Base-by-base conservation (phyloP, 352 stramenopile species). In the Globisporangium apiculatum region DNA sequence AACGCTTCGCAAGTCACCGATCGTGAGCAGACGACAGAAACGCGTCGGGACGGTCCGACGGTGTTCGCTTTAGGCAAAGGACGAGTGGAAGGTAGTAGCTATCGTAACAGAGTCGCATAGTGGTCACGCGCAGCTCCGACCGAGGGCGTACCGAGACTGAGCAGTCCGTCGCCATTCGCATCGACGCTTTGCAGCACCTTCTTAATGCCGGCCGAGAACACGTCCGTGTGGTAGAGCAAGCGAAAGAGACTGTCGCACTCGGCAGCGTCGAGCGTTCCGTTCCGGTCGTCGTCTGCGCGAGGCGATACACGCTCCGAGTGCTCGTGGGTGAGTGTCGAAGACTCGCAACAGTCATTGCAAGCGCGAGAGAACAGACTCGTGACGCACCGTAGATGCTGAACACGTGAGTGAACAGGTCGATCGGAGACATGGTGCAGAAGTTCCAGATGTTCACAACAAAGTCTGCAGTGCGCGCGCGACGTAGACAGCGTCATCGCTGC, bases 391-490 rank as follows among this genome's bases (percentile, higher is more conserved):
- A 82, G n/a, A 86, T 66, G 45, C 59, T 58, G 55, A 82, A 86
- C 1, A 86, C 58, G 37, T 76, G 64, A 0, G 54, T 64, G 40
- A 72, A 64, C 24, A 86, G 57, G 35, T 79, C 67, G 49, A 65
- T 59, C 6, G 47, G 9, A 10, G 57, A 61, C 75, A 86, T 86
- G 3, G 73, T 82, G 43, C 76, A 83, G 46, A 83, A 80, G 38
- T 79, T 86, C 76, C 76, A 86, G 2, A 80, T 64, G 51, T 83
- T 83, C 35, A 80, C 41, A 11, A 86, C 51, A 53, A 86, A 83
- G 64, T 82, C 73, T 78, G 48, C 8, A 12, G 41, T 14, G 41
- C 10, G 8, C 41, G 14, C 4, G n/a, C 14, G 49, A 24, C 18
- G 18, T 24, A 24, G 18, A 24, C 18, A 24, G 18, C 18, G 18